Evolutionary conservation across 2,329 filamentous ascomycete species (phyloP).

Genomic region (Exophiala sideris): DNA sequence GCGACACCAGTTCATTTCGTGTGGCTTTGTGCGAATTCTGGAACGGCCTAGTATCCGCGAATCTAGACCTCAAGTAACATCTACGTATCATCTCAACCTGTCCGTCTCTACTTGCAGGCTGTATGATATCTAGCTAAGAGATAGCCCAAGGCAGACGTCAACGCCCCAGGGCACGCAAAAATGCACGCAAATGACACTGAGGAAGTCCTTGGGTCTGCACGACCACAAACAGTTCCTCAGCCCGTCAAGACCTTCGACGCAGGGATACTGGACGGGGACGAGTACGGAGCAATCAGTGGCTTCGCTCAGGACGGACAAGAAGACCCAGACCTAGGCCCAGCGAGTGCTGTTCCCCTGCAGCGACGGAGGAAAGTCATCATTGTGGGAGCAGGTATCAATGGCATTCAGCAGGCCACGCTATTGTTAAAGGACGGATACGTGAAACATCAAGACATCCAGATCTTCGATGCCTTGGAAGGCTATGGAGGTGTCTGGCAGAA

Average conservation of each 20-base stretch:
- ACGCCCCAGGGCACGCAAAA: not conserved
- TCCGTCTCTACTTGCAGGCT: too few species aligned
- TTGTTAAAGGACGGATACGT: conserved; percentile 2
- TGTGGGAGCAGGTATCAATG: conserved; percentile 7
- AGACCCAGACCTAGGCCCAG: not conserved
- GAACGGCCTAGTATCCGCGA: too few species aligned
- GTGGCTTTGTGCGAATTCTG: too few species aligned
- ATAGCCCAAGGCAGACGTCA: too few species aligned
- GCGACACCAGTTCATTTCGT: too few species aligned
- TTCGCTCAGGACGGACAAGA: not conserved
- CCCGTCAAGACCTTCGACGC: conserved; percentile 11
- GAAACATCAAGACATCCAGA: conserved; percentile 4
- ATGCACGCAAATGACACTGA: not conserved
- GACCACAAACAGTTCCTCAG: not conserved
- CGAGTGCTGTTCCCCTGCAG: conserved; percentile 1
- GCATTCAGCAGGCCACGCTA: conserved; percentile 9
- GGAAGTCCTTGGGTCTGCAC: not conserved
- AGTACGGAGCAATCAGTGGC: conserved; percentile 6
- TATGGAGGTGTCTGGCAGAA: conserved; percentile 16
- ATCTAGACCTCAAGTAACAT: too few species aligned
- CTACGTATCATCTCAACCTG: too few species aligned
- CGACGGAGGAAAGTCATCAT: conserved; percentile 8
- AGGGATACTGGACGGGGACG: conserved; percentile 5
- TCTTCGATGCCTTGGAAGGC: conserved; percentile 8
- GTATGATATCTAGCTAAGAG: too few species aligned